These are phyloP conservation scores for Solanum corneliomulleri DNA, from an alignment of 257 asterid genomes.

Conservation along the genomic window DNA sequence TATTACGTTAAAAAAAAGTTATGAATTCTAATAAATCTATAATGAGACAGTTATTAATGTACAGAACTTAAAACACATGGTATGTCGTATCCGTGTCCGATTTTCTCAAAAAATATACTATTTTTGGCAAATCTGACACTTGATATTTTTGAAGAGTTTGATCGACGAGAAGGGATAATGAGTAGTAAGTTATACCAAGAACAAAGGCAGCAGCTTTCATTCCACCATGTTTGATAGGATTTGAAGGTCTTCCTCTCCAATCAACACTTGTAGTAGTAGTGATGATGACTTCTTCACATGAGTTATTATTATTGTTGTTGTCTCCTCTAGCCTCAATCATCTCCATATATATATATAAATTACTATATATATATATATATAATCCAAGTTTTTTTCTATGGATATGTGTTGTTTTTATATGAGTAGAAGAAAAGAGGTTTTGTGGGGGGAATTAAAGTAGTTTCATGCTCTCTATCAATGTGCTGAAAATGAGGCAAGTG, in stretches of 20 bases:
- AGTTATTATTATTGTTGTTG: neutral
- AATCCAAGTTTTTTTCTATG: neutral
- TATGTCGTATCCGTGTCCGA: neutral
- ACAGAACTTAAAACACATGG: neutral
- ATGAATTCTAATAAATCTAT: neutral
- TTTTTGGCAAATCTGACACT: neutral
- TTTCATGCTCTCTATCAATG: neutral
- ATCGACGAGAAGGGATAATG: neutral
- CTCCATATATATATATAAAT: neutral
- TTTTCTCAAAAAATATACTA: no score
- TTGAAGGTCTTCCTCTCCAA: conserved; percentile 81
- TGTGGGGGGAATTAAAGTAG: neutral
- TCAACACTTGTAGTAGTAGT: conserved; percentile 27
- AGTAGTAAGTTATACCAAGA: conserved; percentile 29
- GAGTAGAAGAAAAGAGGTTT: neutral
- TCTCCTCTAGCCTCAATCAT: conserved; percentile 38
- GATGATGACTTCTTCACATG: conserved; percentile 1
- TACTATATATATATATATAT: no score
- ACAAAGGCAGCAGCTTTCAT: conserved; percentile 73
- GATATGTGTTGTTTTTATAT: neutral
- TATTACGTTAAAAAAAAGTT: neutral
- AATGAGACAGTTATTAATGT: neutral
- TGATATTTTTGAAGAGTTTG: neutral
- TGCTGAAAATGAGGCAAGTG: neutral
- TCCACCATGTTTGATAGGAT: conserved; percentile 75